Evolutionary conservation across 208 protist genomes (phyloP).

Genomic region (Leishmania arabica): DNA sequence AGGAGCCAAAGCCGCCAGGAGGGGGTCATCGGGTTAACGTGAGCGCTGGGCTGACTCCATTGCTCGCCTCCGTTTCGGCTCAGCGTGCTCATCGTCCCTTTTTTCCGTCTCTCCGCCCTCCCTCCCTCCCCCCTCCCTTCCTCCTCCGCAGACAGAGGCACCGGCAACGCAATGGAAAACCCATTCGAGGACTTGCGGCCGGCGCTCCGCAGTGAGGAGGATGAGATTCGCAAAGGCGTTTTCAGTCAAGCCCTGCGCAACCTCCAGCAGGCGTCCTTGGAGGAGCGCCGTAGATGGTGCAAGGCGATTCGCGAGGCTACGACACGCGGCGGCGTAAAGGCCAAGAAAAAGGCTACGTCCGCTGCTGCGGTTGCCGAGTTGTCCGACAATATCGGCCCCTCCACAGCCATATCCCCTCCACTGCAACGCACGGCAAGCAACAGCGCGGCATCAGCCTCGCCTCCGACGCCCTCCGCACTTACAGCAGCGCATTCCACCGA

Average conservation of each 20-base stretch:
- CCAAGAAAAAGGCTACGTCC: background rate
- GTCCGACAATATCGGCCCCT: background rate
- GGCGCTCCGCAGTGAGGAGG: slow-evolving; percentile 75
- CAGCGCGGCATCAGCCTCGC: slow-evolving; percentile 9
- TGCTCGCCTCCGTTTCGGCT: background rate
- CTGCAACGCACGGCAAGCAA: slow-evolving; percentile 4
- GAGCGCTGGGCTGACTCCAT: background rate
- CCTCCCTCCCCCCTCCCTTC: background rate
- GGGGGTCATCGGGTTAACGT: background rate
- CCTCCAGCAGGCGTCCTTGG: slow-evolving; percentile 36
- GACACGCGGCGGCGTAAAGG: slow-evolving; percentile 15
- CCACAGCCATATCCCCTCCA: background rate
- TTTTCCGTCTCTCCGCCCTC: background rate
- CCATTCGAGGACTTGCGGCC: slow-evolving; percentile 67
- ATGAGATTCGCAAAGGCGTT: slow-evolving; percentile 88
- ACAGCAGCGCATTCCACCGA: background rate
- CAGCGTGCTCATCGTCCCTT: background rate
- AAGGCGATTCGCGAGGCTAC: slow-evolving; percentile 55
- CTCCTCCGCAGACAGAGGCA: background rate
- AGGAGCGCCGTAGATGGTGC: slow-evolving; percentile 63
- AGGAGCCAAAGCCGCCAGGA: background rate
- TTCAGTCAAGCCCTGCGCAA: slow-evolving; percentile 70
- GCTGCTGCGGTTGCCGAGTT: slow-evolving; percentile 1
- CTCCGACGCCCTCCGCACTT: background rate
- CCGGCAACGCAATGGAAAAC: slow-evolving; percentile 36